phyloP scores from a whole-genome alignment of 768 basidiomycete genomes.

The Lactifluus rugatus region DNA sequence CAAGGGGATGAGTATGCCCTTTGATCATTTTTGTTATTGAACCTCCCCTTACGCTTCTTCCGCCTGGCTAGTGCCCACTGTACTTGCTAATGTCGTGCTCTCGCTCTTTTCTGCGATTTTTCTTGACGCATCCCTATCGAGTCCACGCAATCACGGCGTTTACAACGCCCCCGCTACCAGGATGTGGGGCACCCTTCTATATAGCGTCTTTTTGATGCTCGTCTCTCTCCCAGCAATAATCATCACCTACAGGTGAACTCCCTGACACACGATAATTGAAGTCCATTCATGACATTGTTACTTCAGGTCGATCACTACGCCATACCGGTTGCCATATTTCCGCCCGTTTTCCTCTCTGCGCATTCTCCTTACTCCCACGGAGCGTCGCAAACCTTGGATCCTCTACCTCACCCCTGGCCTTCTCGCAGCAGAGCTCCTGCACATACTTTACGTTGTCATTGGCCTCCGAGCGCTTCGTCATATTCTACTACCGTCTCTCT shows the following conservation, averaged over 20 bases:
- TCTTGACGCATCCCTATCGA: conserved; percentile 39
- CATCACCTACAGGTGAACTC: conserved; percentile 63
- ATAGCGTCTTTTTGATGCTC: conserved; percentile 56
- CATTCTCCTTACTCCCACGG: conserved; percentile 69
- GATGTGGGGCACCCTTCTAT: conserved; percentile 50
- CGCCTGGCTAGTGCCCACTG: conserved; percentile 36
- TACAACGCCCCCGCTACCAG: conserved; percentile 57
- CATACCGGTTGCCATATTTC: conserved; percentile 62
- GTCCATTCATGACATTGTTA: background rate
- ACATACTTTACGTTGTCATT: conserved; percentile 38
- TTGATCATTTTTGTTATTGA: background rate
- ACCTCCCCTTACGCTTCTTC: conserved; percentile 23
- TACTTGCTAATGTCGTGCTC: conserved; percentile 43
- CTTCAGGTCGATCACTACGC: conserved; percentile 70
- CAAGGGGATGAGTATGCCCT: conserved; percentile 56
- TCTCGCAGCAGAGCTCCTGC: conserved; percentile 34
- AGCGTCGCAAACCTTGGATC: conserved; percentile 69
- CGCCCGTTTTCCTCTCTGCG: conserved; percentile 49
- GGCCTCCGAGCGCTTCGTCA: conserved; percentile 35
- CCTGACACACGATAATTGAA: background rate
- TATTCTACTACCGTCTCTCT: conserved; percentile 51
- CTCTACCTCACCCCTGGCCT: conserved; percentile 72
- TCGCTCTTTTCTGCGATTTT: conserved; percentile 49
- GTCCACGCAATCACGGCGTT: conserved; percentile 47
- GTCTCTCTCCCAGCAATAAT: conserved; percentile 61